Evolutionary conservation across 305 asterid species (phyloP).

Genomic region (Fraxinus latifolia): DNA sequence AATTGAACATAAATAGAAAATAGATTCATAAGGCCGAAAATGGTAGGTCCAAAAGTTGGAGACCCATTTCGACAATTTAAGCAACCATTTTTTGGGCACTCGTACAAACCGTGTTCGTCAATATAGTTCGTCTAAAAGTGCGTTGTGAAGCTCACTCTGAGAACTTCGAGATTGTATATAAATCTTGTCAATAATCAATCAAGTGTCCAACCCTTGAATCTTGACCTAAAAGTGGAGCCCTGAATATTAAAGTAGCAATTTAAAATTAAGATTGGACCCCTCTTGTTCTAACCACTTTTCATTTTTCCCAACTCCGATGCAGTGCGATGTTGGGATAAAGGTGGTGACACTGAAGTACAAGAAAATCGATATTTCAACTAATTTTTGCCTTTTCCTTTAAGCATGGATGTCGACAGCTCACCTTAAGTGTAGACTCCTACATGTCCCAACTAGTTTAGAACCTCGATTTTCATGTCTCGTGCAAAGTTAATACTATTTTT

Average conservation of each 20-base stretch:
- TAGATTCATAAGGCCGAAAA: no score
- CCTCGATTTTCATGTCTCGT: background rate
- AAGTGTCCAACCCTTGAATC: background rate
- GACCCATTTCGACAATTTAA: no score
- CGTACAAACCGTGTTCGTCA: no score
- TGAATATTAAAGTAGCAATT: background rate
- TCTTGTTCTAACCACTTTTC: background rate
- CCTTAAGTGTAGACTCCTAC: background rate
- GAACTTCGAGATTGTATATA: no score
- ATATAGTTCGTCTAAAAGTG: no score
- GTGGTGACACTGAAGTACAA: background rate
- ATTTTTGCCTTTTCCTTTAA: no score
- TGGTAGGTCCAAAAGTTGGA: no score
- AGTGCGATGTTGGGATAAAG: background rate
- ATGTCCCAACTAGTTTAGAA: background rate
- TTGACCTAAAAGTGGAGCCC: background rate
- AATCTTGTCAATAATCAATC: background rate
- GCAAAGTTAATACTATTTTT: background rate
- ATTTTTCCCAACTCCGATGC: background rate
- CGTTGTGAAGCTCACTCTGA: no score
- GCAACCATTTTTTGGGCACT: no score
- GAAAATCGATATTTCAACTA: background rate
- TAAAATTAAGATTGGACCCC: background rate
- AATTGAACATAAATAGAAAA: no score
- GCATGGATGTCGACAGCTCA: background rate